These are phyloP conservation scores for Candida corydali DNA, from an alignment of 805 yeast genomes.

Conservation along the genomic window DNA sequence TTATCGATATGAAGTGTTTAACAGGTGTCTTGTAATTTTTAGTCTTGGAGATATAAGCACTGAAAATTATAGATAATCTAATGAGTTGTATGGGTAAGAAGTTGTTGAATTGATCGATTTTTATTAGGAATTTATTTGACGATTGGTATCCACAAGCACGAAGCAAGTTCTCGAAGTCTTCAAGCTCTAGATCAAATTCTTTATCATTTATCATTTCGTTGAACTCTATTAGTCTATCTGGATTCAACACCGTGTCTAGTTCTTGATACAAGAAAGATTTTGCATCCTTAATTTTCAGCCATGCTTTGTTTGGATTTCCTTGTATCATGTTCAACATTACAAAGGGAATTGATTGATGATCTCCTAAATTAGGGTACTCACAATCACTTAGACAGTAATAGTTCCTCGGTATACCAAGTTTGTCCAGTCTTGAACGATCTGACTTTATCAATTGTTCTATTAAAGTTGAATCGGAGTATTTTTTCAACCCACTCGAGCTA, in stretches of 20 bases:
- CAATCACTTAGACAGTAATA: conserved; percentile 18
- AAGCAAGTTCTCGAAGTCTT: conserved; percentile 1
- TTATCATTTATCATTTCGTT: conserved; percentile 1
- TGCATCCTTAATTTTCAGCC: neutral
- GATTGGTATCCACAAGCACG: neutral
- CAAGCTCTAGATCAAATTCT: neutral
- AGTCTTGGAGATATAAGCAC: conserved; percentile 5
- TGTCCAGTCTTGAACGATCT: conserved; percentile 5
- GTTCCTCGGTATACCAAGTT: conserved; percentile 14
- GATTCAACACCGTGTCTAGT: conserved; percentile 1
- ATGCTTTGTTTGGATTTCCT: neutral
- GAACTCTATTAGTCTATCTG: conserved; percentile 3
- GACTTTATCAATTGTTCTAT: conserved; percentile 16
- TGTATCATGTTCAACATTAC: neutral
- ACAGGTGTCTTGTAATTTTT: neutral
- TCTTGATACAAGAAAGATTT: conserved; percentile 1
- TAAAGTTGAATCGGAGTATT: conserved; percentile 16
- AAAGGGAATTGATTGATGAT: neutral
- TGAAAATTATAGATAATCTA: conserved; percentile 17
- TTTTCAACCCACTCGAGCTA: conserved; percentile 18
- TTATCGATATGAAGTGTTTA: conserved; percentile 10
- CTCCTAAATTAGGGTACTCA: neutral
- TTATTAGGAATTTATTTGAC: conserved; percentile 9
- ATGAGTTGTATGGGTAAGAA: conserved; percentile 13
- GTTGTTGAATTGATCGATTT: conserved; percentile 19